Evolutionary conservation across 371 early-diverging fungal genomes (phyloP).

Genomic region (Mucor velutinosus): DNA sequence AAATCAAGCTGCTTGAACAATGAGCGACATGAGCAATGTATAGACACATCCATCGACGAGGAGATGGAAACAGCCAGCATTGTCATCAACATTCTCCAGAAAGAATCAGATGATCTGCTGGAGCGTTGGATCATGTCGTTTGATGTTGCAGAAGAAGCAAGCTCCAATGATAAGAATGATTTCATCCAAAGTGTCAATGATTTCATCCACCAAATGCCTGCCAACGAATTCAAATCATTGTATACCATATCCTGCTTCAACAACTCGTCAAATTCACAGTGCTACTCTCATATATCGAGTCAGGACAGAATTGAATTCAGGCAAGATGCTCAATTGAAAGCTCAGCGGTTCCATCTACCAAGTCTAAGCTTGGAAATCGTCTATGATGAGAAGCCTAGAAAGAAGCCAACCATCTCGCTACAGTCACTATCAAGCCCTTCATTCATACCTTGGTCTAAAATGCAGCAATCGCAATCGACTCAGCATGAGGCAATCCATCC

Average conservation of each 20-base stretch:
- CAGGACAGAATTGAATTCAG: conserved; percentile 41
- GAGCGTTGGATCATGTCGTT: conserved; percentile 22
- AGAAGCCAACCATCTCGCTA: conserved; percentile 1
- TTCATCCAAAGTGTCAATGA: not conserved
- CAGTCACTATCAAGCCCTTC: conserved; percentile 5
- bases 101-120: conserved; percentile 5
- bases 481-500: conserved; percentile 7
- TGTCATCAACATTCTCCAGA: conserved; percentile 25
- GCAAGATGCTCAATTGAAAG: conserved; percentile 42
- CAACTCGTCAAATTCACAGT: conserved; percentile 29
- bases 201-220: conserved; percentile 1
- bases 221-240: not conserved
- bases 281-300: conserved; percentile 30
- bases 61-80: not conserved
- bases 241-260: conserved; percentile 21
- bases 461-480: conserved; percentile 3
- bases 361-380: conserved; percentile 38
- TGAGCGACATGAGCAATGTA: not conserved
- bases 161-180: not conserved
- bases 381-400: conserved; percentile 36
- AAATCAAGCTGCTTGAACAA: not conserved
- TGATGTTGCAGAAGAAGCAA: conserved; percentile 1
- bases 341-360: conserved; percentile 40
- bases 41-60: not conserved
- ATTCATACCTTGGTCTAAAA: conserved; percentile 11